Evolutionary conservation across 768 basidiomycete species (phyloP).

Genomic region (Leccinum sublutescens): DNA sequence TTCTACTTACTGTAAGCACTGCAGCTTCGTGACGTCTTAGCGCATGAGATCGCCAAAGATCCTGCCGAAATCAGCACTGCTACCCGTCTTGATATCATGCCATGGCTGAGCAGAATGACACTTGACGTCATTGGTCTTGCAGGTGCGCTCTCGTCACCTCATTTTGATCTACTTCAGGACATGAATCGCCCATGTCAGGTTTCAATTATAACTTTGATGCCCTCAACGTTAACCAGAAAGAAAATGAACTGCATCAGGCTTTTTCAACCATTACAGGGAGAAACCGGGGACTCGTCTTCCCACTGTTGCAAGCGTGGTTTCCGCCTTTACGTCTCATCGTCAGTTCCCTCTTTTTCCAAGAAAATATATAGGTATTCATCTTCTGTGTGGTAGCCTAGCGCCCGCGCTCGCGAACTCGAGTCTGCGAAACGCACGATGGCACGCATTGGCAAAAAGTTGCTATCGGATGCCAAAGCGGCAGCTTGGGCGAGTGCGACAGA

Average conservation of each 20-base stretch:
- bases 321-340: conserved; percentile 42
- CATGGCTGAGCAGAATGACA: conserved; percentile 35
- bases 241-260: conserved; percentile 32
- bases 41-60: conserved; percentile 28
- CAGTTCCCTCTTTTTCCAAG: conserved; percentile 6
- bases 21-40: conserved; percentile 46
- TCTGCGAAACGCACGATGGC: conserved; percentile 42
- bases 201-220: conserved; percentile 38
- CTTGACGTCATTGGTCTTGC: conserved; percentile 37
- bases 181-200: conserved; percentile 20
- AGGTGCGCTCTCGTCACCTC: conserved; percentile 25
- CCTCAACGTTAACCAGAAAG: conserved; percentile 20
- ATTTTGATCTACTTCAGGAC: neutral
- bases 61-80: conserved; percentile 8
- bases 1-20: neutral
- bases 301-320: conserved; percentile 34
- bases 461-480: conserved; percentile 45
- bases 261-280: conserved; percentile 27
- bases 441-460: conserved; percentile 50
- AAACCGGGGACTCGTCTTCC: conserved; percentile 16
- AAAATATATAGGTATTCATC: neutral
- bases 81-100: conserved; percentile 29
- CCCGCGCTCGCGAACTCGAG: conserved; percentile 11
- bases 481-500: conserved; percentile 25
- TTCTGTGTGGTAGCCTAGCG: conserved; percentile 21